These are phyloP conservation scores for Pseudofabraea citricarpa DNA, from an alignment of 2,329 filamentous ascomycete species.

Conservation along the genomic window DNA sequence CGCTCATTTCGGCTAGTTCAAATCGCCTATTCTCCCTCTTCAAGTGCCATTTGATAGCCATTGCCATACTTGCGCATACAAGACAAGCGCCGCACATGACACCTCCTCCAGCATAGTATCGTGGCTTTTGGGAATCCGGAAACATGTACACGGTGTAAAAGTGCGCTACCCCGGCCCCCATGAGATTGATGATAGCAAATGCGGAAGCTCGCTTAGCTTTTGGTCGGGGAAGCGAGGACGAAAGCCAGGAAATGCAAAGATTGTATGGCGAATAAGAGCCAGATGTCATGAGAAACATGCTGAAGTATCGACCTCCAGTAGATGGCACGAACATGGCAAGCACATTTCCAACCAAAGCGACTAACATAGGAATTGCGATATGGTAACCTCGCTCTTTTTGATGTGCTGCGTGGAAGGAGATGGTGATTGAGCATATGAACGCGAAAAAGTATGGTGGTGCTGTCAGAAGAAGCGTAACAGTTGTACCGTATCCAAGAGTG, in stretches of 20 bases:
- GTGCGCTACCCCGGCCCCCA: conserved; percentile 13
- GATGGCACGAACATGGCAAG: conserved; percentile 6
- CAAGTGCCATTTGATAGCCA: neutral
- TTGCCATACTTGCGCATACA: neutral
- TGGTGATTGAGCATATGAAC: conserved; percentile 16
- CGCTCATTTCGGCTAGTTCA: conserved; percentile 1
- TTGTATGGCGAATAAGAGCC: conserved; percentile 3
- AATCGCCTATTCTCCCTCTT: neutral
- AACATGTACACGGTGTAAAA: conserved; percentile 29
- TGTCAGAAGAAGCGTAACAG: conserved; percentile 26
- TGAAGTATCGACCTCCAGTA: conserved; percentile 9
- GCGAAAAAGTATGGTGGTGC: conserved; percentile 29
- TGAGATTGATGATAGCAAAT: conserved; percentile 22
- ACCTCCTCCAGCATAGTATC: conserved; percentile 22
- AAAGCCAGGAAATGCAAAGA: conserved; percentile 7
- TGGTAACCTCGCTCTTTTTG: conserved; percentile 9
- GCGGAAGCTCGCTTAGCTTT: conserved; percentile 9
- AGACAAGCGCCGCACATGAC: conserved; percentile 2
- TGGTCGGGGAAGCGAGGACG: conserved; percentile 8
- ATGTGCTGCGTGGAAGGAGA: conserved; percentile 12
- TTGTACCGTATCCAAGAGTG: conserved; percentile 20
- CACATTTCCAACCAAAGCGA: conserved; percentile 8
- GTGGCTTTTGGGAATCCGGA: conserved; percentile 24
- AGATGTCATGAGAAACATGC: conserved; percentile 7
- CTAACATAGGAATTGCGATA: conserved; percentile 4